Conservation (phyloP, 306 rosid genomes). For the Fragaria iinumae region DNA sequence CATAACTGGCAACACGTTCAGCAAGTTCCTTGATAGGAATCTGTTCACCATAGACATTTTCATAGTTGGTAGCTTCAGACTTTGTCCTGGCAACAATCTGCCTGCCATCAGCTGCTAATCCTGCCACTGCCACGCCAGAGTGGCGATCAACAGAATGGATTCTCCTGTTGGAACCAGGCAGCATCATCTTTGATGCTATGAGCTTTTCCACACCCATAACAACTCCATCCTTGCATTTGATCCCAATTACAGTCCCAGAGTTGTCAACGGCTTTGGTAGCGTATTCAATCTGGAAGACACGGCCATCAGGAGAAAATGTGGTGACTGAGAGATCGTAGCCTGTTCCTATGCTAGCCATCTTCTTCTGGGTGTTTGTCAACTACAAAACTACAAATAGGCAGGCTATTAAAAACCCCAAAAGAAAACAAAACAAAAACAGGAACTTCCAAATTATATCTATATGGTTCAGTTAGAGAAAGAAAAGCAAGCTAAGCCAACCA, state of each 20-base stretch:
- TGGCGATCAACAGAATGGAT: slow-evolving; percentile 92
- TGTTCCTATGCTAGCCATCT: slow-evolving; percentile 96
- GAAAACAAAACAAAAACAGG: background rate
- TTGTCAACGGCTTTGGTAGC: slow-evolving; percentile 99
- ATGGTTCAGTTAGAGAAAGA: background rate
- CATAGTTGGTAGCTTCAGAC: slow-evolving; percentile 86
- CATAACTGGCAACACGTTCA: slow-evolving; percentile 94
- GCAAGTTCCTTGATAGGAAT: slow-evolving; percentile 96
- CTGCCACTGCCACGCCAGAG: slow-evolving; percentile 94
- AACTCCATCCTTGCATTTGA: slow-evolving; percentile 93
- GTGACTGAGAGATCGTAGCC: slow-evolving; percentile 99
- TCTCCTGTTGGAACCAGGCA: slow-evolving; percentile 93
- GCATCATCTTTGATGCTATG: slow-evolving; percentile 94
- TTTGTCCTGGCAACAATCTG: slow-evolving; percentile 64
- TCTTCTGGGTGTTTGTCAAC: slow-evolving; percentile 23
- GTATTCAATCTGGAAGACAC: slow-evolving; percentile 97
- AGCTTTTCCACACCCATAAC: slow-evolving; percentile 98
- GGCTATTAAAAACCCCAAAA: background rate
- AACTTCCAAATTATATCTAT: background rate
- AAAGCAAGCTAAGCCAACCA: background rate
- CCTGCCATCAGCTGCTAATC: slow-evolving; percentile 65
- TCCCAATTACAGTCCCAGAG: slow-evolving; percentile 98
- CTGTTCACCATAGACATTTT: slow-evolving; percentile 81
- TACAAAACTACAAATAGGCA: background rate
- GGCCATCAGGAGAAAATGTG: slow-evolving; percentile 96